Evolutionary conservation across 495 filamentous ascomycete species (phyloP), one percentile per base, ranked within the genome.

Genomic region (Umbilicaria muhlenbergii): DNA sequence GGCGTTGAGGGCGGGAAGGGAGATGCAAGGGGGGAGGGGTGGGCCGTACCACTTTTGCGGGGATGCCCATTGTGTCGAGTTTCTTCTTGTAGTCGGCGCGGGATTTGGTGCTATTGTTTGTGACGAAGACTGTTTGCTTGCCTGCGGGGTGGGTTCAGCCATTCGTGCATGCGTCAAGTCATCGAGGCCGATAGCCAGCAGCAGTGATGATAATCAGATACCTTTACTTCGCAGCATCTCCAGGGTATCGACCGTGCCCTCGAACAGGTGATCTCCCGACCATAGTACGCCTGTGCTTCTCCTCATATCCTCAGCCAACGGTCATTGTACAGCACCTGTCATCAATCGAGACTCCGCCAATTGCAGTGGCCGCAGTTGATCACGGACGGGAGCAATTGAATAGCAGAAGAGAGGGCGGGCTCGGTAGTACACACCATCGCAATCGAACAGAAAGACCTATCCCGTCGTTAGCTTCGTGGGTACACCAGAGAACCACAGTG

Each of bases 31-130:
- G 19, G 10, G 15, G 19, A 33, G 18, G 17, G 16, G 21, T 14
- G 36, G 11, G 15, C 63, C 69, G 35, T 53, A 80, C 76, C 28
- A 72, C 73, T 41, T 70, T 68, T 49, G 77, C 77, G 0, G 83
- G 80, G 46, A 98, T 94, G 0, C 83, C 84, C 52, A 94, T 66
- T 17, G 57, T 62, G n/a, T 80, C 76, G 38, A 98, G 75, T 52
- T 95, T 96, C 64, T 88, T 87, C 59, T 79, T 77, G 62, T 96
- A 96, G 53, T 92, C 85, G 18, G 75, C 70, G 14, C 91, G 83
- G 14, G 89, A 94, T 58, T 96, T 96, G 21, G 91, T 96, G 58
- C 84, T 92, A 70, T 99, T 99, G 62, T 99, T 99, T 3, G 91
- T 96, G 37, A 99, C 91, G 58, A 99, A 99, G 46, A 99, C 78